A percentile compares a stretch with the other conserved stretches of the same genome.
phyloP scores from a whole-genome alignment of 805 yeast genomes.

The Candida verbasci region DNA sequence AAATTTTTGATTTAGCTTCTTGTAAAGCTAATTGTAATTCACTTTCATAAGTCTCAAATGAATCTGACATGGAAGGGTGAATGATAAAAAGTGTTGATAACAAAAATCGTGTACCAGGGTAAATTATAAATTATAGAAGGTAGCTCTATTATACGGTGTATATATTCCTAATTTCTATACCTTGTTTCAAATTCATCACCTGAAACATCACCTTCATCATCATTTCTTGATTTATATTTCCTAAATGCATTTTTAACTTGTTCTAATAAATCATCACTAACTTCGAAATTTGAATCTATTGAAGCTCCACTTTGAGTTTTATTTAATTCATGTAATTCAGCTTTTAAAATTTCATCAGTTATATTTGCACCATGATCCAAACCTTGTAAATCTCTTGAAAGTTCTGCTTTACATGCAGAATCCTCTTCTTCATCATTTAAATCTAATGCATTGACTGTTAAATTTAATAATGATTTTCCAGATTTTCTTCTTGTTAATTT shows the following conservation, averaged over 20 bases:
- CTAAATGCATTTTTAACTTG: slow-evolving; percentile 35
- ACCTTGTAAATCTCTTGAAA: slow-evolving; percentile 5
- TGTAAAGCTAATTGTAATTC: slow-evolving; percentile 68
- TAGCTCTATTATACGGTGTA: too few species aligned
- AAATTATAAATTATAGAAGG: too few species aligned
- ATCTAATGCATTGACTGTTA: slow-evolving; percentile 65
- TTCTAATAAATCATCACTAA: slow-evolving; percentile 28
- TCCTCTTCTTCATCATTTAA: slow-evolving; percentile 48
- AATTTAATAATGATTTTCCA: slow-evolving; percentile 66
- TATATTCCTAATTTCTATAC: too few species aligned
- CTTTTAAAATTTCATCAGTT: too few species aligned
- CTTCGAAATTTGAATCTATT: slow-evolving; percentile 26
- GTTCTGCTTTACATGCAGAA: slow-evolving; percentile 14
- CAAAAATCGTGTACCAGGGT: too few species aligned
- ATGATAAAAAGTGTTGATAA: too few species aligned
- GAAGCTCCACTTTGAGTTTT: slow-evolving; percentile 23
- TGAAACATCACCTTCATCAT: slow-evolving; percentile 41
- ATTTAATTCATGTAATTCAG: slow-evolving; percentile 15
- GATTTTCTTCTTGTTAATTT: slow-evolving; percentile 61
- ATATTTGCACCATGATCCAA: slow-evolving; percentile 7
- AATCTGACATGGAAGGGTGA: slow-evolving; percentile 53
- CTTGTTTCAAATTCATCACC: slow-evolving; percentile 58
- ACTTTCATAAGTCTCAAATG: slow-evolving; percentile 61
- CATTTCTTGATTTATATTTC: slow-evolving; percentile 25
- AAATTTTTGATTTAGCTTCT: slow-evolving; percentile 65